Conservation (phyloP, 2,329 filamentous ascomycete species). For the Aureobasidium sp. region DNA sequence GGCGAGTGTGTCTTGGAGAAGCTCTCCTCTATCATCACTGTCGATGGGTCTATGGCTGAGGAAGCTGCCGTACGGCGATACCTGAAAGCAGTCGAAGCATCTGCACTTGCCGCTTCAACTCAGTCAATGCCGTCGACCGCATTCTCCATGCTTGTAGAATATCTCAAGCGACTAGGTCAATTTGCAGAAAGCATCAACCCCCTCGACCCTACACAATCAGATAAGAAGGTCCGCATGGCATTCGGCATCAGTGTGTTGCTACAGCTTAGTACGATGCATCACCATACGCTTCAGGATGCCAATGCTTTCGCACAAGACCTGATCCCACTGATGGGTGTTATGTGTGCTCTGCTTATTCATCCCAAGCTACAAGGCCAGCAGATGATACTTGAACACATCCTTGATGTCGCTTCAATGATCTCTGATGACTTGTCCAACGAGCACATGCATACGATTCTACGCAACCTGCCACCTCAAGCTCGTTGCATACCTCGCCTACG, state of each 20-base stretch:
- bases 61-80: constrained; percentile 1
- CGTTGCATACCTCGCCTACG: constrained; percentile 27
- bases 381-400: constrained; percentile 31
- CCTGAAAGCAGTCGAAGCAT: constrained; percentile 2
- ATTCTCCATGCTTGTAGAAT: neutral
- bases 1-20: neutral
- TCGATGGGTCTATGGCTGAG: neutral
- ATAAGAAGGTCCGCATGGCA: neutral
- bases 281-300: constrained; percentile 15
- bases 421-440: constrained; percentile 34
- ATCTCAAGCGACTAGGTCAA: neutral
- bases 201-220: neutral
- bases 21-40: neutral
- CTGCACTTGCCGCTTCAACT: neutral
- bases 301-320: neutral
- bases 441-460: constrained; percentile 23
- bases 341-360: constrained; percentile 31
- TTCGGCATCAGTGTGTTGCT: constrained; percentile 27
- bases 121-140: neutral
- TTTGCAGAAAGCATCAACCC: constrained; percentile 3
- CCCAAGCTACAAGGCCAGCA: constrained; percentile 28
- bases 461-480: constrained; percentile 20
- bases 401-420: constrained; percentile 35
- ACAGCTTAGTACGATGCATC: constrained; percentile 32
- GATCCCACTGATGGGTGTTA: constrained; percentile 14